Evolutionary conservation across 2,329 filamentous ascomycete genomes (phyloP), one percentile per base, ranked within the genome.

Genomic region (Fusarium udum): DNA sequence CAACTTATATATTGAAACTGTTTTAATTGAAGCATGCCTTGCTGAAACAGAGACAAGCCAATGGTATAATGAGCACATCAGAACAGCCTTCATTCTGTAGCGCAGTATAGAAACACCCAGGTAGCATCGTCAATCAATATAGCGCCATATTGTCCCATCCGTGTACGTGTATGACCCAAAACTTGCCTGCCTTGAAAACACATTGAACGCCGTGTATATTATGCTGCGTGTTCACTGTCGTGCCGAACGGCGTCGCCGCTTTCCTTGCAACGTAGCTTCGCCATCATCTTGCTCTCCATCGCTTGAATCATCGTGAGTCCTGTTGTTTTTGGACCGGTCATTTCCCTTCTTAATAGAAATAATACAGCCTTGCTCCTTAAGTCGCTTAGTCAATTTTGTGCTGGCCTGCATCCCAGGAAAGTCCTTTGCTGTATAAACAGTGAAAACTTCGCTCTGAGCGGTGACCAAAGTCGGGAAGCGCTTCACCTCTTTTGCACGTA

Each of bases 311-410:
- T 85, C 84, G 80, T 81, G 58, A 71, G 77, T 57, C 81, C 82
- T 56, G 40, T 68, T 69, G 62, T 79, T 80, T 66, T 78, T 81
- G 22, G 83, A 84, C 81, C 89, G 91, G 67, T 94, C 92, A 74
- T 93, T 95, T 20, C 93, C 93, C 80, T 95, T 96, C 84, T 95
- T 95, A 71, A 95, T 93, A 40, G 93, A 93, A 69, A 96, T 95
- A 56, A 94, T 90, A 77, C 93, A 93, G 8, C 93, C 93, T 82
- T 95, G 93, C 77, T 92, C 87, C 80, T 94, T 93, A 64, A 96
- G 84, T 37, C 88, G 86, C 80, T 93, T 93, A 3, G 93, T 93
- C 42, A 96, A 83, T 24, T 88, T 85, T 32, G 92, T 95, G 80
- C 92, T 95, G 3, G 92, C 91, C 64, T 91, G 87, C 93, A 96